A percentile compares a stretch with the other conserved stretches of the same genome.
phyloP scores from a whole-genome alignment of 176 grass and related monocot genomes.

The Chrysopogon serrulatus region DNA sequence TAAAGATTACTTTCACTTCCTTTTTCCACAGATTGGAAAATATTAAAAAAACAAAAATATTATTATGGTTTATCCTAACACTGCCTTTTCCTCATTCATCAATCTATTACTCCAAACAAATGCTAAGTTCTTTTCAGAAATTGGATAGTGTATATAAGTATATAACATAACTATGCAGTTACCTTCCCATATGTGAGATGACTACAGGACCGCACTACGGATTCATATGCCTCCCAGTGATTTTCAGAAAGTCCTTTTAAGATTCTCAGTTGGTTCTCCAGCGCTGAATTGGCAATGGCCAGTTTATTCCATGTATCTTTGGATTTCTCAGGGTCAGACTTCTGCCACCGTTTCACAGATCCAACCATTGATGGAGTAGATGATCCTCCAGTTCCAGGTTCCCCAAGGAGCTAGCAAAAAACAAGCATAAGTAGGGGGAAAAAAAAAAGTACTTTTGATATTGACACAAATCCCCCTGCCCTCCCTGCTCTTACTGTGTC shows the following conservation, averaged over 20 bases:
- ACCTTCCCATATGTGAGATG: constrained; percentile 44
- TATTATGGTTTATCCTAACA: constrained; percentile 2
- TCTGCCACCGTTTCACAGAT: constrained; percentile 86
- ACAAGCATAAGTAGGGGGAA: neutral
- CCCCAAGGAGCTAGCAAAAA: constrained; percentile 69
- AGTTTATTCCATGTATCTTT: constrained; percentile 73
- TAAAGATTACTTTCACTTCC: neutral
- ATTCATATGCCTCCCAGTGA: constrained; percentile 50
- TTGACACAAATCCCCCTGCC: neutral
- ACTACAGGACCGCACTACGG: constrained; percentile 55
- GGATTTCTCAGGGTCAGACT: constrained; percentile 74
- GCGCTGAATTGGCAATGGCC: constrained; percentile 55
- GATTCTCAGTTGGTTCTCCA: constrained; percentile 66
- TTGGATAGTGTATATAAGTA: neutral
- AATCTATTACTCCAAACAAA: constrained; percentile 18
- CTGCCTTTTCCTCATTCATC: neutral
- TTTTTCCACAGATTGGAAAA: constrained; percentile 2
- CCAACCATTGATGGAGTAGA: constrained; percentile 97
- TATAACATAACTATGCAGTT: constrained; percentile 2
- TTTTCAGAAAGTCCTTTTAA: constrained; percentile 67
- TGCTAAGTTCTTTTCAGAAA: neutral
- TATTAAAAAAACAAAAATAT: neutral
- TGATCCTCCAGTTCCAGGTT: constrained; percentile 92
- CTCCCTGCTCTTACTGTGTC: neutral
- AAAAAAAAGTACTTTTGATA: neutral